Conservation (phyloP, 1,284 basidiomycete genomes). For the Puccinia hordei region DNA sequence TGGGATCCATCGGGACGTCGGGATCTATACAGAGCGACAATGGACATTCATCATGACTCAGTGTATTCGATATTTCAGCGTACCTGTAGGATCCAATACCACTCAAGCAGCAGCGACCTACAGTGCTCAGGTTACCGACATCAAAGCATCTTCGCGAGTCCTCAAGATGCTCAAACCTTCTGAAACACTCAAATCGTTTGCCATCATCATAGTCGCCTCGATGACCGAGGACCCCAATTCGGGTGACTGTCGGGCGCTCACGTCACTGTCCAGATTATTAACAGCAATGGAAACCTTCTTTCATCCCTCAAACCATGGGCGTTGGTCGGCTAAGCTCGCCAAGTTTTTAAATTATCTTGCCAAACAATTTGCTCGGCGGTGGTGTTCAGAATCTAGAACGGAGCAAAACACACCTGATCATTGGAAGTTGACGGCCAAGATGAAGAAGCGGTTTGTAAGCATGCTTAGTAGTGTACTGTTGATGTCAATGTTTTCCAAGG, state of each 20-base stretch:
- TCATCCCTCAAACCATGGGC: constrained; percentile 68
- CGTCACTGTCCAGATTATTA: constrained; percentile 82
- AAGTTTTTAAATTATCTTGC: constrained; percentile 75
- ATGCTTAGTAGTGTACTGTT: constrained; percentile 83
- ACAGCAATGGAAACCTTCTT: constrained; percentile 92
- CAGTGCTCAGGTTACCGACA: constrained; percentile 62
- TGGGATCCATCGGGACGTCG: constrained; percentile 70
- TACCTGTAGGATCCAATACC: constrained; percentile 55
- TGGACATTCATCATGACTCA: constrained; percentile 85
- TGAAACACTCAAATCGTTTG: constrained; percentile 74
- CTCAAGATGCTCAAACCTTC: constrained; percentile 75
- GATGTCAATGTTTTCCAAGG: constrained; percentile 94
- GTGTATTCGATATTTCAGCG: constrained; percentile 77
- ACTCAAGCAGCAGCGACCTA: constrained; percentile 67
- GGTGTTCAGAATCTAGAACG: constrained; percentile 77
- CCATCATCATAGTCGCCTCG: constrained; percentile 85
- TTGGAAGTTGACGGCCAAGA: constrained; percentile 76
- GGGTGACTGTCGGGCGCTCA: constrained; percentile 66
- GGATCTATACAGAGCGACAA: constrained; percentile 83
- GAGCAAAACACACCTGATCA: constrained; percentile 77
- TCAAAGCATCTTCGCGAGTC: constrained; percentile 67
- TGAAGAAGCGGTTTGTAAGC: constrained; percentile 79
- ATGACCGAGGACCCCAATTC: constrained; percentile 78
- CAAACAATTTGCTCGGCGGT: constrained; percentile 79
- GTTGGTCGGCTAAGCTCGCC: constrained; percentile 64